phyloP scores from a whole-genome alignment of 2,329 filamentous ascomycete species.

The Seiridium unicorne region DNA sequence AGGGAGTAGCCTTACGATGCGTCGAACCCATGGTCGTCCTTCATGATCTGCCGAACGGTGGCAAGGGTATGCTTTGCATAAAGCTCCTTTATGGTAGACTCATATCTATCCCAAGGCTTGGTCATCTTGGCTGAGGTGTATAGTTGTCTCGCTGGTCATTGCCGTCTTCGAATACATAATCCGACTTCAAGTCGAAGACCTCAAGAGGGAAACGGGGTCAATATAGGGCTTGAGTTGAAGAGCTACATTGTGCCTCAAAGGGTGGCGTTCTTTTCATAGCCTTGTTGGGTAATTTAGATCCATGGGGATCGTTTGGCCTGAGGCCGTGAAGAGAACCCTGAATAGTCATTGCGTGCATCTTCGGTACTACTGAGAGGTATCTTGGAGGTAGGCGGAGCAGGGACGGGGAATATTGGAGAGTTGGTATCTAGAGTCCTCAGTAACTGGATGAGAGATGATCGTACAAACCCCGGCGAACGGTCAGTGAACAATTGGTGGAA shows the following conservation, averaged over 20 bases:
- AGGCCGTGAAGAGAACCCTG: too few species aligned
- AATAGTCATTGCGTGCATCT: too few species aligned
- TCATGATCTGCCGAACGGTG: conserved; percentile 4
- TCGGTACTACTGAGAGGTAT: too few species aligned
- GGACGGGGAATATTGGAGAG: too few species aligned
- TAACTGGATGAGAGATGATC: too few species aligned
- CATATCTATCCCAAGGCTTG: conserved; percentile 4
- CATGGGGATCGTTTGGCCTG: too few species aligned
- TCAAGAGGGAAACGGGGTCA: not conserved
- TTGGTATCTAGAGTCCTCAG: too few species aligned
- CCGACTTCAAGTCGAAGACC: not conserved
- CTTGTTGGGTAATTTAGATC: too few species aligned
- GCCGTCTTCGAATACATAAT: not conserved
- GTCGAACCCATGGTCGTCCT: not conserved
- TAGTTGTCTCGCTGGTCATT: not conserved
- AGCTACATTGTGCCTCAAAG: not conserved
- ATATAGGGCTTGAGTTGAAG: not conserved
- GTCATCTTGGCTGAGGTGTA: not conserved
- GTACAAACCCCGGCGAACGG: too few species aligned
- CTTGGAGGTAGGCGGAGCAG: too few species aligned
- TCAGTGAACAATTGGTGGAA: too few species aligned
- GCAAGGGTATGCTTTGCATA: conserved; percentile 2
- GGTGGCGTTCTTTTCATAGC: too few species aligned
- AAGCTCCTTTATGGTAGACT: conserved; percentile 2
- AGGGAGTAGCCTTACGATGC: conserved; percentile 2